phyloP scores from a whole-genome alignment of 129 eudicot species.

The Smallanthus sonchifolius region DNA sequence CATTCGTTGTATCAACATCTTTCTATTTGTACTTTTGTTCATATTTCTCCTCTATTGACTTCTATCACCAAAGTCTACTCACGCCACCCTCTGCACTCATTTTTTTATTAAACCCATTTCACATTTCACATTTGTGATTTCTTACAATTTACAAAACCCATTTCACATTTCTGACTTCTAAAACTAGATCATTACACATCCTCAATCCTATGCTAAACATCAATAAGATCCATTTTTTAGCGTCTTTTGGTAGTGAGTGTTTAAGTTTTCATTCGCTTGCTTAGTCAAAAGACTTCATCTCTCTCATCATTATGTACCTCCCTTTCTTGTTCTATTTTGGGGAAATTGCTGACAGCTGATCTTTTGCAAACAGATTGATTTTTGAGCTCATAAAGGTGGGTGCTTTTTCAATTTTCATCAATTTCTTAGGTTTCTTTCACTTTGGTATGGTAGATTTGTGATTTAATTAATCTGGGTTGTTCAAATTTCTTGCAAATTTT shows the following conservation, averaged over 20 bases:
- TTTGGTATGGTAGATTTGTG: neutral
- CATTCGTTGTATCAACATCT: neutral
- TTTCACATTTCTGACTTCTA: constrained; percentile 7
- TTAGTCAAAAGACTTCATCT: neutral
- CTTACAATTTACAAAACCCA: neutral
- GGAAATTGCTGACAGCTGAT: neutral
- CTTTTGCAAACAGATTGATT: neutral
- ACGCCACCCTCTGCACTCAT: neutral
- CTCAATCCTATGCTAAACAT: neutral
- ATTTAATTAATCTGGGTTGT: constrained; percentile 10
- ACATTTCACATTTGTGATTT: no score
- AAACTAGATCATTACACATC: neutral
- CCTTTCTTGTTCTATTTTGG: neutral
- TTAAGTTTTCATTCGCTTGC: neutral
- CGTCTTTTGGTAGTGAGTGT: neutral
- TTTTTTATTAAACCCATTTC: constrained; percentile 3
- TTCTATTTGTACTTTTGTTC: neutral
- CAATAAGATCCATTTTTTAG: neutral
- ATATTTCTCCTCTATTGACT: constrained; percentile 17
- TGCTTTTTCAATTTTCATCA: neutral
- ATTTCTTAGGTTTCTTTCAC: neutral
- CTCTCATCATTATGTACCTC: neutral
- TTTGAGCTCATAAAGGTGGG: constrained; percentile 19
- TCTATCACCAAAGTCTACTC: neutral
- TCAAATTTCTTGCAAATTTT: neutral